Conservation (phyloP, 177 flowering plant species). For the Telopea speciosissima region DNA sequence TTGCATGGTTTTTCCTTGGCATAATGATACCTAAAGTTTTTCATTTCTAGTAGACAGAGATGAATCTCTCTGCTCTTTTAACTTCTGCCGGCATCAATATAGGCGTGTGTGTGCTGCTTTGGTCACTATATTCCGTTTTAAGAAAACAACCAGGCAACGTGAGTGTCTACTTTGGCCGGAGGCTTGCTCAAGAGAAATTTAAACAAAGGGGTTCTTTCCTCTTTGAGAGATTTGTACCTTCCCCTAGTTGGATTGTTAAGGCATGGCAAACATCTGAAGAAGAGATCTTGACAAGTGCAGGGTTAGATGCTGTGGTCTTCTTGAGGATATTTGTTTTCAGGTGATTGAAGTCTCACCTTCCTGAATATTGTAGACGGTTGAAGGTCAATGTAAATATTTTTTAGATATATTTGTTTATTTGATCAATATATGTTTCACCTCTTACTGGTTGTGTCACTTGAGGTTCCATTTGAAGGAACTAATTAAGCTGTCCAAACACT, state of each 20-base stretch:
- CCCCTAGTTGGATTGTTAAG: slow-evolving; percentile 81
- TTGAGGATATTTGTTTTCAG: slow-evolving; percentile 71
- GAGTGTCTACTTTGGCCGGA: slow-evolving; percentile 68
- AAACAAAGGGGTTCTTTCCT: slow-evolving; percentile 31
- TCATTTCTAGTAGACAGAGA: slow-evolving; percentile 14
- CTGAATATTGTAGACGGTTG: neutral
- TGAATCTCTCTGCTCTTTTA: slow-evolving; percentile 54
- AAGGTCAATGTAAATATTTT: neutral
- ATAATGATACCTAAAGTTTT: slow-evolving; percentile 5
- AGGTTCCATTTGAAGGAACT: neutral
- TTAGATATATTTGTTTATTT: no score
- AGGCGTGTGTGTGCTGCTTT: slow-evolving; percentile 51
- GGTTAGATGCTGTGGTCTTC: slow-evolving; percentile 88
- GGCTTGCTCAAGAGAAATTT: slow-evolving; percentile 37
- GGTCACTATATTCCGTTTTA: slow-evolving; percentile 71
- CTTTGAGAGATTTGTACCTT: slow-evolving; percentile 77
- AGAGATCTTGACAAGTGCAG: slow-evolving; percentile 57
- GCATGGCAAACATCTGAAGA: slow-evolving; percentile 81
- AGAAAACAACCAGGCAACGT: slow-evolving; percentile 79
- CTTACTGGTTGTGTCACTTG: neutral
- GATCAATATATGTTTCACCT: neutral
- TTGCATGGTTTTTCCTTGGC: neutral
- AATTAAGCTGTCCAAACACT: neutral
- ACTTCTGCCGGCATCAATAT: slow-evolving; percentile 92
- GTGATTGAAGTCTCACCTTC: slow-evolving; percentile 26